These are phyloP conservation scores for Cephalotrichum gorgonifer DNA, from an alignment of 2,329 filamentous ascomycete species.

Conservation along the genomic window DNA sequence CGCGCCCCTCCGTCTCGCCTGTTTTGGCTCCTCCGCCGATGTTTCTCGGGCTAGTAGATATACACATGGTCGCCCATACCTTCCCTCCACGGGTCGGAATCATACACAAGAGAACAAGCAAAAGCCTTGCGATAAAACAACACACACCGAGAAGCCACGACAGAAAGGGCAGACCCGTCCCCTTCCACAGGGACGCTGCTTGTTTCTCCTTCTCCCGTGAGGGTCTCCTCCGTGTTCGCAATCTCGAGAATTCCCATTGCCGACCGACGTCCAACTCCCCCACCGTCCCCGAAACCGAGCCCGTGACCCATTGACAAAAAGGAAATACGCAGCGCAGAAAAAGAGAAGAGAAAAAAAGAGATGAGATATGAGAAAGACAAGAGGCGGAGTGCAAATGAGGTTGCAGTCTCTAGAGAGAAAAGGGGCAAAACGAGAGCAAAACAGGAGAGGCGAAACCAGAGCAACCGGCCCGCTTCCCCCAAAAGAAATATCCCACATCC, in stretches of 20 bases:
- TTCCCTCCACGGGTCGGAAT: no score
- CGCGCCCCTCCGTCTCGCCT: background rate
- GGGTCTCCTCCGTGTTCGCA: background rate
- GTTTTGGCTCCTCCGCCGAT: background rate
- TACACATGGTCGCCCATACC: background rate
- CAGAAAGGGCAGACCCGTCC: background rate
- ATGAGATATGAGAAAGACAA: background rate
- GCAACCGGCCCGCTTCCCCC: background rate
- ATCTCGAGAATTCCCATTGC: background rate
- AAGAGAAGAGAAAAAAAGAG: background rate
- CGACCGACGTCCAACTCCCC: background rate
- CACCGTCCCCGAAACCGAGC: background rate
- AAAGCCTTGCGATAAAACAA: background rate
- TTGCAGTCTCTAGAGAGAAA: background rate
- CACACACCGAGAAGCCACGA: background rate
- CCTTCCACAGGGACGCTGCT: background rate
- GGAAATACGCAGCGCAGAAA: background rate
- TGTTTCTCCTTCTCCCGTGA: background rate
- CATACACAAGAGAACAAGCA: conserved; percentile 2
- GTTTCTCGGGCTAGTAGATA: background rate
- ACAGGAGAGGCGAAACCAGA: background rate
- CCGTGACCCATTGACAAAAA: background rate
- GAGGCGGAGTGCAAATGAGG: background rate
- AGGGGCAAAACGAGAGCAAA: background rate
- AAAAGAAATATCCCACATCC: background rate